Evolutionary conservation across 805 yeast species (phyloP).

Genomic region (Cyberlindnera americana): DNA sequence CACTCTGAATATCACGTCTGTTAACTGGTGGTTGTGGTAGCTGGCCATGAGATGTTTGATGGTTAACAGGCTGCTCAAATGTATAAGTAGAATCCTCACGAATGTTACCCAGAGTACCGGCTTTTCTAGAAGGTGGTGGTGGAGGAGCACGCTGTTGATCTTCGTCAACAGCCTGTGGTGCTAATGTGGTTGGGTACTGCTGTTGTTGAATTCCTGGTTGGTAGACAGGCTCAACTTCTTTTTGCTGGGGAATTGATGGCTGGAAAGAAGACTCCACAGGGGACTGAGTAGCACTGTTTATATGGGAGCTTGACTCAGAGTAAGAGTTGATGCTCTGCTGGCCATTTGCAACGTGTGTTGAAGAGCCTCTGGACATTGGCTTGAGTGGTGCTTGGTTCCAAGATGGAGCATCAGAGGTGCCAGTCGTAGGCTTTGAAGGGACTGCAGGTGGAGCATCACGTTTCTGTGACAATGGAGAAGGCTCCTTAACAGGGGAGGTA

Average conservation of each 20-base stretch:
- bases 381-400: slow-evolving; percentile 34
- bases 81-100: slow-evolving; percentile 29
- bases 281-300: slow-evolving; percentile 13
- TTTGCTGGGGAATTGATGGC: slow-evolving; percentile 1
- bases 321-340: slow-evolving; percentile 14
- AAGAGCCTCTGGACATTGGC: slow-evolving; percentile 30
- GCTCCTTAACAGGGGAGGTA: slow-evolving; percentile 9
- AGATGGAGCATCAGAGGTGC: slow-evolving; percentile 21
- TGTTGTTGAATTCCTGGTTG: background rate
- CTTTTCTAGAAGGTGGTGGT: slow-evolving; percentile 57
- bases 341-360: slow-evolving; percentile 13
- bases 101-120: slow-evolving; percentile 29
- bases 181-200: slow-evolving; percentile 30
- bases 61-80: slow-evolving; percentile 13
- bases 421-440: slow-evolving; percentile 3
- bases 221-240: background rate
- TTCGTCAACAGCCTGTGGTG: slow-evolving; percentile 16
- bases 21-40: slow-evolving; percentile 16
- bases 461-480: slow-evolving; percentile 9
- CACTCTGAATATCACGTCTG: slow-evolving; percentile 43
- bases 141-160: slow-evolving; percentile 43
- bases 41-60: slow-evolving; percentile 15
- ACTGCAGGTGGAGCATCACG: slow-evolving; percentile 15
- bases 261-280: slow-evolving; percentile 8
- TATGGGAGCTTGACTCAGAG: slow-evolving; percentile 16